Conservation (phyloP, 1,284 basidiomycete genomes). For the Butyriboletus appendiculatus region DNA sequence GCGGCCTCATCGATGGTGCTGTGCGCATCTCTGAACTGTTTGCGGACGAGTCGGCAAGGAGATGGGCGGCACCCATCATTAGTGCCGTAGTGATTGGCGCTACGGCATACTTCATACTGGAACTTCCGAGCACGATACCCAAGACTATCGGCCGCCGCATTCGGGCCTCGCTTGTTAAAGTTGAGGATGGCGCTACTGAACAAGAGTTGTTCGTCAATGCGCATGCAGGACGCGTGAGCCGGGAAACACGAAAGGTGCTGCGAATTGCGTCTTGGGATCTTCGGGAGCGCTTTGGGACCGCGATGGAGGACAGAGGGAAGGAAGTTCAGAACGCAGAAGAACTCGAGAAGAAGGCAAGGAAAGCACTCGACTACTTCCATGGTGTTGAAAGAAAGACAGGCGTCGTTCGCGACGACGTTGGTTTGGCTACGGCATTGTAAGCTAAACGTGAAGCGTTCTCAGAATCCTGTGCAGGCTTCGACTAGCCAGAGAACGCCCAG, state of each 20-base stretch:
- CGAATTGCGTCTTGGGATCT: constrained; percentile 93
- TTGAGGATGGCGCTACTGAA: constrained; percentile 39
- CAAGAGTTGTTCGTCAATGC: constrained; percentile 63
- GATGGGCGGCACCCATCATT: constrained; percentile 87
- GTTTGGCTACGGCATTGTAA: constrained; percentile 26
- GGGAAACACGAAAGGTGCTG: constrained; percentile 94
- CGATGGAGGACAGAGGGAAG: constrained; percentile 75
- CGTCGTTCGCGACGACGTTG: constrained; percentile 49
- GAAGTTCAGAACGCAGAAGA: constrained; percentile 84
- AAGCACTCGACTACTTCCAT: constrained; percentile 75
- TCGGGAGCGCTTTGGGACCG: constrained; percentile 78
- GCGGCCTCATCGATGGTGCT: constrained; percentile 76
- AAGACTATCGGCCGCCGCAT: constrained; percentile 85
- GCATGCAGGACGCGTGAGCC: constrained; percentile 72
- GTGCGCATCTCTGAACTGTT: constrained; percentile 78
- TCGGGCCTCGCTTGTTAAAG: constrained; percentile 56
- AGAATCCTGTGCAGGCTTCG: not conserved
- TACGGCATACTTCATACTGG: constrained; percentile 83
- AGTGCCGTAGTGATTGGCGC: constrained; percentile 78
- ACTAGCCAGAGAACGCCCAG: not conserved
- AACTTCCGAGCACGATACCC: constrained; percentile 92
- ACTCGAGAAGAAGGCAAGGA: constrained; percentile 64
- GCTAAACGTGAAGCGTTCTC: not conserved
- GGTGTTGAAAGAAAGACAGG: constrained; percentile 59
- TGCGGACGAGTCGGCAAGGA: constrained; percentile 79